Base-by-base conservation (phyloP, 2,329 filamentous ascomycete genomes). In the Beauveria caledonica region DNA sequence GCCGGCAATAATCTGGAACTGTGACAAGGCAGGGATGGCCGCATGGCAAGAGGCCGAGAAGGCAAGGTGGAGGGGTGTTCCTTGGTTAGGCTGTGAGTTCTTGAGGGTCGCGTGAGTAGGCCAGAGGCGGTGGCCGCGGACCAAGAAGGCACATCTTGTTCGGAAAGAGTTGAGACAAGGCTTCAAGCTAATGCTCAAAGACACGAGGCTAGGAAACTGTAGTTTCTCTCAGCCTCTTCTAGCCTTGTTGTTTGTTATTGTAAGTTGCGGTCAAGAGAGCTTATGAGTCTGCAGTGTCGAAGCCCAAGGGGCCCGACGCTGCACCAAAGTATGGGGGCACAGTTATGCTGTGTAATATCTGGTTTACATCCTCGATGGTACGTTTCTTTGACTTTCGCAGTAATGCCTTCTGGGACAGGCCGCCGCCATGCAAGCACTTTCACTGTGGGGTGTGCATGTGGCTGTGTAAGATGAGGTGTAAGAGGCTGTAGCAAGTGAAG, bases 1-100 rank as follows among this genome's bases (percentile, higher is more conserved):
- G 57, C 52, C 58, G 58, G 58, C 25, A 60, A 60, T 60, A 60
- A 60, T 42, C 58, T 60, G 58, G 58, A 54, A 45, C 25, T 55
- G 51, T 55, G 52, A 60, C 52, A 36, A 42, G 45, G 42, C 52
- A 60, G 52, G 58, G 23, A 55, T 60, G 58, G 58, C 25, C 58
- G 52, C 58, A 60, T 49, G 27, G 13, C 44, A 17, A 33, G 33
- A 10, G 50, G 52, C 51, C 44, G 10, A 36, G 33, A 52, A 33
- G 46, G 11, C 36, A 29, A 11, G 11, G 7, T 23, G 51, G 11
- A 36, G 42, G 29, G 50, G 58, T 44, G 52, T 44, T 15, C 11
- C 9, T 23, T 50, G 11, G 21, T 36, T 25, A 19, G 23, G 53
- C 27, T 53, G 7, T 15, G 39, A 44, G 15, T 33, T 46, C 36